Evolutionary conservation across 441 rosid species (phyloP), one percentile per base, ranked within the genome.

Genomic region (Populus hybrid): DNA sequence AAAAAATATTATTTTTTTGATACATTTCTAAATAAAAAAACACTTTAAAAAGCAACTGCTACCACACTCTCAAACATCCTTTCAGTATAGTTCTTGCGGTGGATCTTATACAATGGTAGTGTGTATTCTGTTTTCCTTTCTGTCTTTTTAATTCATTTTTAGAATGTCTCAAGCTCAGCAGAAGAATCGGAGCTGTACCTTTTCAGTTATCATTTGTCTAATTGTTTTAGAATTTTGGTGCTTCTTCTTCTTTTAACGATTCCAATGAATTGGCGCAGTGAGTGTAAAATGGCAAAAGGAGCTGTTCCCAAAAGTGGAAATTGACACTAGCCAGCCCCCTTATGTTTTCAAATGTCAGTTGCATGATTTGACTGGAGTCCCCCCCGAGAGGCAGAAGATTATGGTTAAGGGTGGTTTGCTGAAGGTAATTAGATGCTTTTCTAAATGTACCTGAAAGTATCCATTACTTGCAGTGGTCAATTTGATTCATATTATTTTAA

Each of bases 241-340:
- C 50, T 40, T 10, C 12, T 40, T 40, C 46, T 40, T 40, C 46
- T 40, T 10, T 11, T 40, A 40, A 40, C 5, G 46, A 40, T 40
- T 38, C 21, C 6, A 34, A 65, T 50, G 63, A n/a, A 20, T 38
- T 72, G 66, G 82, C 78, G 76, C 86, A 97, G 99, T 95, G 77
- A 92, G 90, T 69, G 95, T 97, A 24, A 97, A 97, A 87, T 95
- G 99, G 99, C 97, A 91, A 50, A 97, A 95, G 92, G 89, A 97
- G 79, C 90, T 97, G 38, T 93, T 93, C 80, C 83, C 87, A 38
- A 84, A 83, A 73, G 93, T 97, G 81, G 98, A 95, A 84, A 87
- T 95, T 57, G 96, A 97, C 74, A 83, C 89, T 9, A 87, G 84
- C 84, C 93, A 88, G 86, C 87, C 99, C 32, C 91, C 97, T 46